Evolutionary conservation across 1,284 basidiomycete genomes (phyloP), one percentile per base, ranked within the genome.

Genomic region (Microstroma glucosiphilum): DNA sequence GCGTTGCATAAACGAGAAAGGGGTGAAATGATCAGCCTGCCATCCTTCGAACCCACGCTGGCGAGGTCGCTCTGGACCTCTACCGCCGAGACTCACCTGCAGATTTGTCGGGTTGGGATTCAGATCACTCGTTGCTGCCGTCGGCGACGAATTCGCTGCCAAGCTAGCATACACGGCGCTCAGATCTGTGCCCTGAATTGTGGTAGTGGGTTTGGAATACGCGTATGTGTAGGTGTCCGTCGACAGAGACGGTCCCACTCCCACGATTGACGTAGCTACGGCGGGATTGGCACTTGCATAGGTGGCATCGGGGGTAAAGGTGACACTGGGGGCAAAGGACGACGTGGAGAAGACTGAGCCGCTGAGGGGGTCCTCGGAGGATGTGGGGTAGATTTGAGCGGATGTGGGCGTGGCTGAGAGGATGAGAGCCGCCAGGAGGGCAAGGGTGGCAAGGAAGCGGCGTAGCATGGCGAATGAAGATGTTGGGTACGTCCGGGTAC

Each of bases 241-340:
- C 26, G 67, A 65, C 15, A 67, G 63, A 0, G 66, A 63, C 0
- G 71, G 71, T n/a, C 71, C 71, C 1, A 67, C 62, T n/a, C 71
- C 71, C 30, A 58, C 62, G 23, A 73, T 67, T 12, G 64, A 60
- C 37, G 68, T 69, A 3, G 66, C 66, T 21, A 66, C 66, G 56
- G 63, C 62, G 0, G 69, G 63, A 0, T 46, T 55, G 6, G 71
- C 71, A 0, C 25, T 40, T 1, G 64, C 58, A 37, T 62, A 73
- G 0, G 71, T 73, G n/a, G 71, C 70, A 23, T 65, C 56, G 40
- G 69, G 66, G 1, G 71, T 73, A 41, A 65, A 73, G 26, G 71
- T 72, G 15, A 59, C 40, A 15, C 40, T 40, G 26, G 65, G 65
- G 6, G 23, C 57, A 53, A 60, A 71, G 37, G 62, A 49, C 9